Base-by-base conservation (phyloP, 441 rosid genomes). In the Syzygium malaccense region DNA sequence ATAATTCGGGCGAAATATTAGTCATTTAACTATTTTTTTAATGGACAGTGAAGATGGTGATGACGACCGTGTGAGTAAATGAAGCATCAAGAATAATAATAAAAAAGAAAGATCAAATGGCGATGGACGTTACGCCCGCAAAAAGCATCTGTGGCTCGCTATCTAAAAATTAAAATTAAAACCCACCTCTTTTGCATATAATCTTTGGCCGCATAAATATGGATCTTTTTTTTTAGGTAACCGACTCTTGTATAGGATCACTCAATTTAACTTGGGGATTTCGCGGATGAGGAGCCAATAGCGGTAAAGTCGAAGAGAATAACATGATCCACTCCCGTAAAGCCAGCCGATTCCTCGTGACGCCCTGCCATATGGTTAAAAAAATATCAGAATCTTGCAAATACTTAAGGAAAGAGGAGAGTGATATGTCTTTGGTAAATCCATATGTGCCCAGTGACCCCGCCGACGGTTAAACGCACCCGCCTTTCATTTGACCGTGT, bases 301-400 rank as follows among this genome's bases (percentile, higher is more conserved):
- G 41, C 41, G 41, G 41, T 37, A 37, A 94, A 97, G 91, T 96
- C 97, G 30, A 96, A 97, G 14, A 97, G 97, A 37, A 97, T 89
- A 30, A 96, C 98, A 86, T 95, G 99, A 91, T 96, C 97, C 89
- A 96, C 99, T 86, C 96, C 93, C 2, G 92, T 87, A 89, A 96
- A 96, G 93, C 95, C 97, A 96, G 93, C 95, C 97, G 25, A 97
- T 96, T 88, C 99, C 99, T 12, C 98, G 95, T 0, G 97, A 97
- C 37, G 97, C 97, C 91, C 99, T 96, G 96, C 87, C 90, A 90
- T 62, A 18, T 87, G 41, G 88, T 68, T 58, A 49, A 88, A 28
- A 88, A 85, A 30, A 33, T 30, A 20, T 86, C 32, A 88, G n/a
- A 30, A 86, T 30, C 86, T 86, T 23, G 26, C 80, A 48, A 30